These are phyloP conservation scores for Aureobasidium zeae DNA, from an alignment of 2,329 filamentous ascomycete genomes.

Conservation along the genomic window DNA sequence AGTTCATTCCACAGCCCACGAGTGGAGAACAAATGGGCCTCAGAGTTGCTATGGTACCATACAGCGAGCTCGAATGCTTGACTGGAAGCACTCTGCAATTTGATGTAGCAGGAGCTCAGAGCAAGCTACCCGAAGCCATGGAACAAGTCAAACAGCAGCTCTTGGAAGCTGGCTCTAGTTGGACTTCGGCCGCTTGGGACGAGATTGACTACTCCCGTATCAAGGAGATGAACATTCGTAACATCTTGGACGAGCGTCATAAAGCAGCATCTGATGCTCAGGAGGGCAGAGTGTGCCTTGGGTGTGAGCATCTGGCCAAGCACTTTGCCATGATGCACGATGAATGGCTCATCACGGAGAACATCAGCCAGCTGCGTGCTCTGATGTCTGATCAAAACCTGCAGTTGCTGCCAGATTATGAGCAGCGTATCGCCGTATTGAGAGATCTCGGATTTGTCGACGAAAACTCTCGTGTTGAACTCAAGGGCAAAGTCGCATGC, in stretches of 20 bases:
- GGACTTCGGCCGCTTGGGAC: slow-evolving; percentile 67
- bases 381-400: slow-evolving; percentile 94
- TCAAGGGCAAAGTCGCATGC: slow-evolving; percentile 97
- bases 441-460: slow-evolving; percentile 91
- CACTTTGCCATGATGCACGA: slow-evolving; percentile 96
- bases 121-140: slow-evolving; percentile 38
- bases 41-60: slow-evolving; percentile 58
- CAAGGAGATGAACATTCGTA: slow-evolving; percentile 72
- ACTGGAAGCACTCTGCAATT: slow-evolving; percentile 51
- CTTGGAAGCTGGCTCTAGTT: slow-evolving; percentile 58
- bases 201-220: slow-evolving; percentile 76
- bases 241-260: slow-evolving; percentile 63
- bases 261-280: slow-evolving; percentile 56
- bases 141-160: slow-evolving; percentile 60
- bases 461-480: slow-evolving; percentile 71
- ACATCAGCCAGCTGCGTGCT: slow-evolving; percentile 77
- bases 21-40: slow-evolving; percentile 57
- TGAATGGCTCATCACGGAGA: slow-evolving; percentile 91
- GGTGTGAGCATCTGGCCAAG: slow-evolving; percentile 72
- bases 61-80: slow-evolving; percentile 75
- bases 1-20: slow-evolving; percentile 59
- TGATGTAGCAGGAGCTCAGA: slow-evolving; percentile 32
- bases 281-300: slow-evolving; percentile 50
- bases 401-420: slow-evolving; percentile 89
- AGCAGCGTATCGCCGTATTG: slow-evolving; percentile 85